Evolutionary conservation across 768 basidiomycete species (phyloP).

Genomic region (Pleurotus ostreatus): DNA sequence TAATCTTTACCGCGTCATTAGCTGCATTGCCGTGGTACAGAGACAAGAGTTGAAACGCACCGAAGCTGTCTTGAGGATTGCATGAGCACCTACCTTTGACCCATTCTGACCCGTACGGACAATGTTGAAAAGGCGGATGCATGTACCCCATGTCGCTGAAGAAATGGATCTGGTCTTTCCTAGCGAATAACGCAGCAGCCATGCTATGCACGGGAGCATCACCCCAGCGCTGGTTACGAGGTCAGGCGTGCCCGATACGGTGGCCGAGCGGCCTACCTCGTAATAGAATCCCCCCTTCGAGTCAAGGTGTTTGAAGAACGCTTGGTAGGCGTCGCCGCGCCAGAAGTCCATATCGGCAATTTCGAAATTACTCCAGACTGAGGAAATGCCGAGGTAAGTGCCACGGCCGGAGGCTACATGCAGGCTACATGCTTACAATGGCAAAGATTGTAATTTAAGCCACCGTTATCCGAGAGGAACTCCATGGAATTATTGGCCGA

Average conservation of each 20-base stretch:
- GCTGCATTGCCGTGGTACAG: neutral
- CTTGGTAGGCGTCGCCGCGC: slow-evolving; percentile 56
- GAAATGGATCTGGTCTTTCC: slow-evolving; percentile 72
- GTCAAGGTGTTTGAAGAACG: slow-evolving; percentile 66
- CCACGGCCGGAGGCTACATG: slow-evolving; percentile 25
- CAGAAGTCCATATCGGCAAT: slow-evolving; percentile 69
- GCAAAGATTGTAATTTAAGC: slow-evolving; percentile 72
- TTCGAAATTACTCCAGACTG: slow-evolving; percentile 72
- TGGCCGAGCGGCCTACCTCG: slow-evolving; percentile 37
- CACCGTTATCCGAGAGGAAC: slow-evolving; percentile 67
- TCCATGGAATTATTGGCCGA: slow-evolving; percentile 56
- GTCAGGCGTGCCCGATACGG: slow-evolving; percentile 24
- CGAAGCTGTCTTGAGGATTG: slow-evolving; percentile 56
- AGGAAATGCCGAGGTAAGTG: neutral
- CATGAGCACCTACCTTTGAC: slow-evolving; percentile 60
- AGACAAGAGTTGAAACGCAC: slow-evolving; percentile 25
- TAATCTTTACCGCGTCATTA: neutral
- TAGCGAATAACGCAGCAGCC: slow-evolving; percentile 50
- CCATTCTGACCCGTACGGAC: slow-evolving; percentile 47
- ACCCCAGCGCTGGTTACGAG: slow-evolving; percentile 21
- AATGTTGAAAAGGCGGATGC: slow-evolving; percentile 74
- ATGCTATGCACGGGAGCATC: slow-evolving; percentile 59
- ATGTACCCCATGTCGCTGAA: slow-evolving; percentile 83
- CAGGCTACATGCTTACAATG: slow-evolving; percentile 51
- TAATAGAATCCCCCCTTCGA: slow-evolving; percentile 65